Evolutionary conservation across 306 rosid genomes (phyloP).

Genomic region (Cucurbita maxima): DNA sequence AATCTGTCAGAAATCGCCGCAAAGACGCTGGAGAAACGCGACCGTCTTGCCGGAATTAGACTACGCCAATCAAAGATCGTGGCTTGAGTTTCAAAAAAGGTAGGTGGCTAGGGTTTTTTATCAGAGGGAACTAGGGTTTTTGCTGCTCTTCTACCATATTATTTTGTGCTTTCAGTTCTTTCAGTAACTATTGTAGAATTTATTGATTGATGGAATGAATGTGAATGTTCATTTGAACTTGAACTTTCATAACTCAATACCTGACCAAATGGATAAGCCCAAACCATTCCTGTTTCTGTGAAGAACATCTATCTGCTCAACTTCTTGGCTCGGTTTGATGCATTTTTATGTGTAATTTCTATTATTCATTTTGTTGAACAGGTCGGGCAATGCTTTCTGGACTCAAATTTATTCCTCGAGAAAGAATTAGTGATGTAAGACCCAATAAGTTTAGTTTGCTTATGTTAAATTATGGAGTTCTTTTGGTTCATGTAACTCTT

Average conservation of each 20-base stretch:
- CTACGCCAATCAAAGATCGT: too few species aligned
- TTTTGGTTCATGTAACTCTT: neutral
- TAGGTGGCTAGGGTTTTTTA: too few species aligned
- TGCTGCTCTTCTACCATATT: too few species aligned
- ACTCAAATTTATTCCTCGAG: constrained; percentile 32
- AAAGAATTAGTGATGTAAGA: constrained; percentile 20
- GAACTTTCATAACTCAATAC: neutral
- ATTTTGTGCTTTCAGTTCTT: neutral
- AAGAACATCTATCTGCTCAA: neutral
- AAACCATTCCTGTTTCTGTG: neutral
- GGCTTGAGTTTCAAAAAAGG: too few species aligned
- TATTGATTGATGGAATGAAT: neutral
- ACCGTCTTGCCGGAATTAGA: too few species aligned
- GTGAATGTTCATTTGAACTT: neutral
- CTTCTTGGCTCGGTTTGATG: neutral
- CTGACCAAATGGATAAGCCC: neutral
- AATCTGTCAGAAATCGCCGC: too few species aligned
- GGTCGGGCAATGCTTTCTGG: constrained; percentile 26
- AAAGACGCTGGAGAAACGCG: too few species aligned
- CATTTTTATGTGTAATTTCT: neutral
- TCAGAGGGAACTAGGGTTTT: too few species aligned
- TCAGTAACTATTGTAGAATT: neutral
- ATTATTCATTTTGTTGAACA: neutral
- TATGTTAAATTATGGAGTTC: neutral
- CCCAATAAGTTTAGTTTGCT: neutral